phyloP scores from a whole-genome alignment of 2,329 filamentous ascomycete genomes.

The Paradendryphiella salina region DNA sequence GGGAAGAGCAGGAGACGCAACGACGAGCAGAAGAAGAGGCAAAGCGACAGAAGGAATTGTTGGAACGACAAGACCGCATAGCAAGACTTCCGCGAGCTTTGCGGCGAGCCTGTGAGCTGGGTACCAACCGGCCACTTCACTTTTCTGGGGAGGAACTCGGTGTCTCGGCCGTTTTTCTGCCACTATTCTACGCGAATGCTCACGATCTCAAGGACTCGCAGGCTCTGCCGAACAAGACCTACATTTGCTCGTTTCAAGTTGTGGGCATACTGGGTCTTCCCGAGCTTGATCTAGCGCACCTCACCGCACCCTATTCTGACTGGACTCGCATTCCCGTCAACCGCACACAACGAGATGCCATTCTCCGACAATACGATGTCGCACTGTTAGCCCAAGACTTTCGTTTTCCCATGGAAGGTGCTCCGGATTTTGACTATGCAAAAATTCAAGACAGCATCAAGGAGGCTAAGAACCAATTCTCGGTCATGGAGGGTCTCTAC shows the following conservation, averaged over 20 bases:
- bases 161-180: constrained; percentile 46
- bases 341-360: constrained; percentile 39
- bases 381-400: constrained; percentile 47
- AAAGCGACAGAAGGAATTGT: constrained; percentile 33
- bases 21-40: constrained; percentile 38
- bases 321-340: constrained; percentile 46
- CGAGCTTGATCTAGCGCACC: constrained; percentile 44
- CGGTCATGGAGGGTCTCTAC: constrained; percentile 45
- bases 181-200: constrained; percentile 42
- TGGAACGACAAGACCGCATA: constrained; percentile 41
- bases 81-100: constrained; percentile 45
- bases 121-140: constrained; percentile 43
- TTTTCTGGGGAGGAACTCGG: constrained; percentile 47
- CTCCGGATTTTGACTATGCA: constrained; percentile 44
- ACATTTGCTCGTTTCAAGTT: constrained; percentile 47
- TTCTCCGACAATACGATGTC: constrained; percentile 46
- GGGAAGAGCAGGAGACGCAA: constrained; percentile 38
- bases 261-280: constrained; percentile 48
- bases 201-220: constrained; percentile 32
- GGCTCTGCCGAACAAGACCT: constrained; percentile 31
- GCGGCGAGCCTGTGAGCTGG: constrained; percentile 44
- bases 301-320: constrained; percentile 39
- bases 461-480: constrained; percentile 43
- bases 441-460: constrained; percentile 44
- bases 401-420: constrained; percentile 45